Evolutionary conservation across 257 asterid genomes (phyloP), one percentile per base, ranked within the genome.

Genomic region (Solanum pinnatisectum): DNA sequence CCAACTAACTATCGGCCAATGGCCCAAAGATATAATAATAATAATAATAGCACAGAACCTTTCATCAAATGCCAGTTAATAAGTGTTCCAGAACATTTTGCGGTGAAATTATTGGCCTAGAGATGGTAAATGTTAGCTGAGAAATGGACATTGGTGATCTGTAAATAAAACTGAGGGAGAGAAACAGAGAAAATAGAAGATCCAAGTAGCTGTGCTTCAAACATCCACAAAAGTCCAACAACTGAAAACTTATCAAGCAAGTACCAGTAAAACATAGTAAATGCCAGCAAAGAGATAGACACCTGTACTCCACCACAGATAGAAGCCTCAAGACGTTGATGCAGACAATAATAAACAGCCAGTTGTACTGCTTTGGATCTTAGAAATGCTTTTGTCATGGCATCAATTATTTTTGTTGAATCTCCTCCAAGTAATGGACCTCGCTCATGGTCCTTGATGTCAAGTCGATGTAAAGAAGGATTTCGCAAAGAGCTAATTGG

Each of bases 311-410:
- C 95, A 88, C 98, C 93, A 90, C 78, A 86, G 42, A 95, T 92
- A 90, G 96, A 94, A 87, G 92, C 90, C 93, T 96, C 99, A 22
- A 91, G 91, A 77, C 97, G 98, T 89, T 96, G 98, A 91, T 89
- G 98, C 89, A 97, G 98, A 90, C 99, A 97, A 91, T 92, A 96
- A 77, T 92, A 95, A 79, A 96, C 78, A 86, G 99, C 95, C 88
- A 97, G 97, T 81, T 96, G 99, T 82, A 97, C 87, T 46, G 98
- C 92, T 94, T 96, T 95, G 87, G 99, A 97, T 91, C 91, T 96
- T 83, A 94, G 93, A 93, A 95, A 94, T 90, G 98, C 96, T 90
- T 92, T 94, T 63, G 98, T 93, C 84, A 96, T 88, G 86, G 87
- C 92, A 90, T 94, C 98, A 84, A 90, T 87, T 87, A 93, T 91